Percentiles rank a stretch among this genome's conserved stretches.
phyloP scores from a whole-genome alignment of 139 green algal species.

The Astrephomene gubernaculifera region DNA sequence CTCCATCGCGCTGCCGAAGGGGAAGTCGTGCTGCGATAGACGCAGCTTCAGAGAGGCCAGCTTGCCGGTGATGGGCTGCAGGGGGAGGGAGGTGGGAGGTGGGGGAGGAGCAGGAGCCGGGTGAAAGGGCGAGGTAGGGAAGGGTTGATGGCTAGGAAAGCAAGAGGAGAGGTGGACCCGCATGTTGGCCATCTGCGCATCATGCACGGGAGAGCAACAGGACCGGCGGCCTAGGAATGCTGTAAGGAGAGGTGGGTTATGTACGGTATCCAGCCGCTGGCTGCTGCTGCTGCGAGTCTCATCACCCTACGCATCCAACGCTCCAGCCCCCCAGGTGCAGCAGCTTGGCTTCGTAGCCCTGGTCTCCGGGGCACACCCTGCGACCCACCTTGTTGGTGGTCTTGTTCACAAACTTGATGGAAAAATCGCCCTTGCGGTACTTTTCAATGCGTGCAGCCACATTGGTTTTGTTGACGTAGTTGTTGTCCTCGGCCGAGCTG shows the following conservation, averaged over 20 bases:
- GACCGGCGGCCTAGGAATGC: background rate
- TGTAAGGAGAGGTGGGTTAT: too few relatives aligned
- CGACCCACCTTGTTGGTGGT: background rate
- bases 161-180: too few relatives aligned
- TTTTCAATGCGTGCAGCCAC: background rate
- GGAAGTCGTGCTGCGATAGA: conserved; percentile 10
- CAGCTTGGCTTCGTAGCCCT: too few relatives aligned
- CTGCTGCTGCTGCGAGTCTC: background rate
- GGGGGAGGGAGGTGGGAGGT: too few relatives aligned
- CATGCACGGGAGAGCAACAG: background rate
- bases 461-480: background rate
- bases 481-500: background rate
- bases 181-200: background rate
- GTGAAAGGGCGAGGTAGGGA: too few relatives aligned
- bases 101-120: too few relatives aligned
- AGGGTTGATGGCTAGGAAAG: too few relatives aligned
- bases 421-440: conserved; percentile 1
- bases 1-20: conserved; percentile 2
- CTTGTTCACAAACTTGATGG: background rate
- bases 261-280: background rate
- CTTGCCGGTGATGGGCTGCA: background rate
- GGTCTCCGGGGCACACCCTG: too few relatives aligned
- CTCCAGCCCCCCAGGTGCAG: too few relatives aligned
- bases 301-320: too few relatives aligned
- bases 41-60: background rate